phyloP scores from a whole-genome alignment of 2,329 filamentous ascomycete species.

The Onygenales sp. region DNA sequence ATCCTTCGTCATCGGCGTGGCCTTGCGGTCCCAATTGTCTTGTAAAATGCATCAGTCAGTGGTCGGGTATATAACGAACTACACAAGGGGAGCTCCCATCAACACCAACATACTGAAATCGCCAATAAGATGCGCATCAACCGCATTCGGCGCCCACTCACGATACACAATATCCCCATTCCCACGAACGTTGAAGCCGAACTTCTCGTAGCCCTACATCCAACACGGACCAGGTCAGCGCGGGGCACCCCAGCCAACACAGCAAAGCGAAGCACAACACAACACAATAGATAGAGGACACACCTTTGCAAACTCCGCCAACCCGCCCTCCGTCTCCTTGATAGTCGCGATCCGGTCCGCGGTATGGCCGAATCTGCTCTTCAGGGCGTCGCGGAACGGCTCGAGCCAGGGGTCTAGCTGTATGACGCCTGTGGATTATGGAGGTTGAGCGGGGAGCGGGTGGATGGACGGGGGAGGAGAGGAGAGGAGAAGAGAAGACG shows the following conservation, averaged over 20 bases:
- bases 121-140: conserved; percentile 75
- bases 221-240: not conserved
- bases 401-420: conserved; percentile 81
- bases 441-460: conserved; percentile 2
- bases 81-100: not conserved
- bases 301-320: conserved; percentile 85
- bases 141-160: conserved; percentile 92
- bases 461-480: not conserved
- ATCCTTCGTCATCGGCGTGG: conserved; percentile 81
- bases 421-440: conserved; percentile 53
- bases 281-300: conserved; percentile 12
- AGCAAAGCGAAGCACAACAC: not conserved
- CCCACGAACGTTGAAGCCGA: conserved; percentile 70
- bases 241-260: not conserved
- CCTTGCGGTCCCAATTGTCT: conserved; percentile 79
- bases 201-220: conserved; percentile 68
- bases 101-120: conserved; percentile 67
- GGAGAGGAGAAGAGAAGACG: not conserved
- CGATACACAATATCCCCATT: conserved; percentile 83
- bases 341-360: conserved; percentile 82
- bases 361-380: conserved; percentile 65
- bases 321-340: conserved; percentile 71
- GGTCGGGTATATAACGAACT: not conserved
- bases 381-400: conserved; percentile 71
- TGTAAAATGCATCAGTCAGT: conserved; percentile 2